These are phyloP conservation scores for Xanthoconium purpureum DNA, from an alignment of 768 basidiomycete genomes.

Conservation along the genomic window DNA sequence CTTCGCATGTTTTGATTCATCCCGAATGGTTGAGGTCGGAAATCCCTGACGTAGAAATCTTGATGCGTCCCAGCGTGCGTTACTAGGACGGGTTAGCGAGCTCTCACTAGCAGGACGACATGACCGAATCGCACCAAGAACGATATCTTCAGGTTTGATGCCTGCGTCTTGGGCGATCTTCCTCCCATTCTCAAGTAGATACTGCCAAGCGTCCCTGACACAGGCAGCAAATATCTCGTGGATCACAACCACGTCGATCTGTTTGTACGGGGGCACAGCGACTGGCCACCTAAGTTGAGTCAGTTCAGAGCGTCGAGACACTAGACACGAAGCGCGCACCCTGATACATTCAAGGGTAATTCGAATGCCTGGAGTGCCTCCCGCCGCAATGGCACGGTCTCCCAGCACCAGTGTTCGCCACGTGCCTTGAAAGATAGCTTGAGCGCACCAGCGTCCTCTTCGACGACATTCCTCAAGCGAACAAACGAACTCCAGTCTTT, in stretches of 20 bases:
- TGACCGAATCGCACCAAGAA: slow-evolving; percentile 35
- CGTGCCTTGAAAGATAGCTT: slow-evolving; percentile 19
- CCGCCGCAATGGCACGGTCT: slow-evolving; percentile 27
- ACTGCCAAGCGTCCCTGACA: slow-evolving; percentile 39
- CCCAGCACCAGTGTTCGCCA: slow-evolving; percentile 40
- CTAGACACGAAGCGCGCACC: slow-evolving; percentile 25
- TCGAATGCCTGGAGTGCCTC: slow-evolving; percentile 35
- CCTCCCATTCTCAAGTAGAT: slow-evolving; percentile 34
- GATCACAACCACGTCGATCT: slow-evolving; percentile 38
- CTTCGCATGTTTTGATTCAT: slow-evolving; percentile 7
- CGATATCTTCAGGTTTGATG: slow-evolving; percentile 41
- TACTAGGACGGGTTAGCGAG: slow-evolving; percentile 27
- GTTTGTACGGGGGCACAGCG: slow-evolving; percentile 35
- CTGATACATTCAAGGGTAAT: slow-evolving; percentile 30
- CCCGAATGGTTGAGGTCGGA: slow-evolving; percentile 21
- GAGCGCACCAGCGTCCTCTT: slow-evolving; percentile 28
- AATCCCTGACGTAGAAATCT: slow-evolving; percentile 40
- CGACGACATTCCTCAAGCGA: slow-evolving; percentile 37
- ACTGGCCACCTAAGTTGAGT: slow-evolving; percentile 41
- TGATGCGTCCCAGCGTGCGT: slow-evolving; percentile 41
- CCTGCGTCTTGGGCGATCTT: slow-evolving; percentile 29
- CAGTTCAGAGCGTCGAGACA: neutral
- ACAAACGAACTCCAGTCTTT: slow-evolving; percentile 39
- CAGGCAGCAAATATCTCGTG: slow-evolving; percentile 31
- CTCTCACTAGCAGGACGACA: too few relatives aligned